Evolutionary conservation across 768 basidiomycete genomes (phyloP).

Genomic region (Pisolithus sp.): DNA sequence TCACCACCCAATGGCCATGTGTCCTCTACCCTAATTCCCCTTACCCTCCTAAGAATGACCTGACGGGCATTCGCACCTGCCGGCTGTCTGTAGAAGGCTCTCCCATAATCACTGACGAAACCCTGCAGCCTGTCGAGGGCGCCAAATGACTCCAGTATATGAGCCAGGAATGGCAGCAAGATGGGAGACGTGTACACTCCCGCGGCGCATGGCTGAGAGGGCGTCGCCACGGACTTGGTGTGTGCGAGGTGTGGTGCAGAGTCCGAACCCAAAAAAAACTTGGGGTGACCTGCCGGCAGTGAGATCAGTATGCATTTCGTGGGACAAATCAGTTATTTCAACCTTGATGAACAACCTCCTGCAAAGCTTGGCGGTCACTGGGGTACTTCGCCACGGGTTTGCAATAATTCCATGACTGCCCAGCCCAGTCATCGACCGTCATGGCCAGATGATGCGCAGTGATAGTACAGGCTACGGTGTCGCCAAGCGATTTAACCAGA

Average conservation of each 20-base stretch:
- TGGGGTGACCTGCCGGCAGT: slow-evolving; percentile 58
- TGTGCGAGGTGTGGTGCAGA: slow-evolving; percentile 84
- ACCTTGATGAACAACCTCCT: slow-evolving; percentile 74
- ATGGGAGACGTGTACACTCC: slow-evolving; percentile 95
- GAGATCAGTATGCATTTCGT: neutral
- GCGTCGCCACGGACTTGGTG: slow-evolving; percentile 64
- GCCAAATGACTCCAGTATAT: slow-evolving; percentile 80
- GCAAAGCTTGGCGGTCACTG: slow-evolving; percentile 79
- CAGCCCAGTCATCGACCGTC: slow-evolving; percentile 95
- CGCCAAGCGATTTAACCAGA: slow-evolving; percentile 68
- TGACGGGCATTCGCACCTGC: slow-evolving; percentile 24
- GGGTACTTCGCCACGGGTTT: slow-evolving; percentile 98
- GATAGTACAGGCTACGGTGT: slow-evolving; percentile 91
- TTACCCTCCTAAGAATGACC: slow-evolving; percentile 40
- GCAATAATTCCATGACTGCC: slow-evolving; percentile 93
- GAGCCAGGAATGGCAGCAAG: slow-evolving; percentile 83
- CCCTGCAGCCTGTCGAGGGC: slow-evolving; percentile 76
- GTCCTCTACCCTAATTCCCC: slow-evolving; percentile 37
- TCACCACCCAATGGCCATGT: slow-evolving; percentile 41
- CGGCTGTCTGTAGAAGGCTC: slow-evolving; percentile 64
- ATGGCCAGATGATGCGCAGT: slow-evolving; percentile 94
- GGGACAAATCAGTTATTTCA: slow-evolving; percentile 5
- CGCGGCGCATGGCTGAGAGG: slow-evolving; percentile 77
- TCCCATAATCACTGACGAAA: slow-evolving; percentile 75
- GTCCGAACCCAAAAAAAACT: slow-evolving; percentile 97